A percentile compares a stretch with the other conserved stretches of the same genome.
Evolutionary conservation across 192 early-diverging fungal genomes (phyloP).

Genomic region (Radiomyces spectabilis): DNA sequence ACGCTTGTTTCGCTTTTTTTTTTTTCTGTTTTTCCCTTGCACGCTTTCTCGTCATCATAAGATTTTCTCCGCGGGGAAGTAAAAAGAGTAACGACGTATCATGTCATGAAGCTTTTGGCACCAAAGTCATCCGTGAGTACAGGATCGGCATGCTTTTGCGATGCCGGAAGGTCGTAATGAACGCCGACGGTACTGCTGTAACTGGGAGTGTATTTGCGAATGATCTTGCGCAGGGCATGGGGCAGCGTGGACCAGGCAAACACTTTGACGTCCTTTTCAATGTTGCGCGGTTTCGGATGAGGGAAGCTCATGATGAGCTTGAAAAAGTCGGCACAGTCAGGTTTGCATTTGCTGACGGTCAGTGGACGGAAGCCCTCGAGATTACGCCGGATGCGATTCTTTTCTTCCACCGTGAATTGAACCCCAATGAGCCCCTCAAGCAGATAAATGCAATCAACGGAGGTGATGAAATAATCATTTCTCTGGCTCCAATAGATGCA

Average conservation of each 20-base stretch:
- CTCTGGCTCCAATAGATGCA: constrained; percentile 75
- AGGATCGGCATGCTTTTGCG: too few species aligned
- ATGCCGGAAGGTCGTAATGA: too few species aligned
- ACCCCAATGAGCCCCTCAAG: constrained; percentile 68
- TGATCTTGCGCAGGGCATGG: constrained; percentile 68
- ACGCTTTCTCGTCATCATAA: too few species aligned
- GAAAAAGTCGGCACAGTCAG: constrained; percentile 73
- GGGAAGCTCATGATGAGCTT: constrained; percentile 77
- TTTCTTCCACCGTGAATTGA: constrained; percentile 74
- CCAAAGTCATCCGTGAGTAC: too few species aligned
- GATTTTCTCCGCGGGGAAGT: too few species aligned
- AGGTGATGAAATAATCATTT: constrained; percentile 72
- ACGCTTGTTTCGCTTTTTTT: too few species aligned
- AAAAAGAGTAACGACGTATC: too few species aligned
- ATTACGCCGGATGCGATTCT: constrained; percentile 83
- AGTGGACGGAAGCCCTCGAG: constrained; percentile 72
- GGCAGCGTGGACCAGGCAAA: constrained; percentile 72
- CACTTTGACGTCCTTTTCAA: constrained; percentile 86
- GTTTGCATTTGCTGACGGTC: constrained; percentile 71
- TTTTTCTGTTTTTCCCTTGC: too few species aligned
- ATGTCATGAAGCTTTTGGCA: too few species aligned
- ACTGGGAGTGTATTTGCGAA: constrained; percentile 61
- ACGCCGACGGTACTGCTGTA: constrained; percentile 39
- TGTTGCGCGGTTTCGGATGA: constrained; percentile 77
- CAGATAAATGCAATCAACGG: constrained; percentile 71